Evolutionary conservation across 1,284 basidiomycete genomes (phyloP).

Genomic region (Pseudozyma hubeiensis): DNA sequence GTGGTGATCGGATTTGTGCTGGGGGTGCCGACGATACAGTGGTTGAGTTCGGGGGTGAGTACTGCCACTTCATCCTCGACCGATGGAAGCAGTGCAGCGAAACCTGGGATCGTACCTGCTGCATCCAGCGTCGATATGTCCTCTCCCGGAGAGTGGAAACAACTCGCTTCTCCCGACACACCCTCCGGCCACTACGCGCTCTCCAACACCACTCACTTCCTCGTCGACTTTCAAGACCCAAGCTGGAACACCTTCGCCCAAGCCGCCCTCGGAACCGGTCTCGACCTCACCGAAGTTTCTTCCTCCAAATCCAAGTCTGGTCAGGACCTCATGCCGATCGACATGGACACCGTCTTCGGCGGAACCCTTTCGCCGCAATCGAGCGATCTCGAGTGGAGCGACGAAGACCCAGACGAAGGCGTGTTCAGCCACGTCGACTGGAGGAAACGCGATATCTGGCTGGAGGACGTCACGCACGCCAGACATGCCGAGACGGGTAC

Average conservation of each 20-base stretch:
- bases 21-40: constrained; percentile 38
- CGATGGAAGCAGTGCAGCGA: not conserved
- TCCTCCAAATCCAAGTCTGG: constrained; percentile 24
- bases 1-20: constrained; percentile 42
- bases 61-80: not conserved
- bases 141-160: constrained; percentile 21
- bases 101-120: not conserved
- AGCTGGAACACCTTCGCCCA: constrained; percentile 39
- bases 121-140: not conserved
- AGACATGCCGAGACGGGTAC: constrained; percentile 44
- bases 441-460: constrained; percentile 46
- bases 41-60: constrained; percentile 36
- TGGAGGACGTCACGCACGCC: constrained; percentile 62
- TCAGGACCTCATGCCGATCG: constrained; percentile 44
- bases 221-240: constrained; percentile 41
- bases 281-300: constrained; percentile 16
- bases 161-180: constrained; percentile 37
- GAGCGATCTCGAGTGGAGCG: constrained; percentile 39
- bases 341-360: constrained; percentile 54
- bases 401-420: constrained; percentile 59
- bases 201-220: constrained; percentile 27
- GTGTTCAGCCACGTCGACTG: constrained; percentile 60
- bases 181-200: constrained; percentile 35
- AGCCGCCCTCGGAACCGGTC: constrained; percentile 28
- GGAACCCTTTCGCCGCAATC: constrained; percentile 46